Percentiles rank a stretch among this genome's conserved stretches.
phyloP scores from a whole-genome alignment of 495 filamentous ascomycete species.

The Aspergillus carlsbadensis region DNA sequence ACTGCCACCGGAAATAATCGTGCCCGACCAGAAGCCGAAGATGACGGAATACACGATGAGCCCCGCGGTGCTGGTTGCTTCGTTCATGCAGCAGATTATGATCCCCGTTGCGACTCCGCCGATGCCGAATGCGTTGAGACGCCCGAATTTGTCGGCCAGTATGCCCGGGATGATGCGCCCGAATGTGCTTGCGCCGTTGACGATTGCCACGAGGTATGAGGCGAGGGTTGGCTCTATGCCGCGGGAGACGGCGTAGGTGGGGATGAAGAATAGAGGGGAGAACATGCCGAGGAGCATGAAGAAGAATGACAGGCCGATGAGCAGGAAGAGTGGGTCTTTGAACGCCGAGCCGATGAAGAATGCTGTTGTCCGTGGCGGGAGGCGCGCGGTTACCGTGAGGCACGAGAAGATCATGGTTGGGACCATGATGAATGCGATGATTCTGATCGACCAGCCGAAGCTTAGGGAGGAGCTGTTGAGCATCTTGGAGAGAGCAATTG shows the following conservation, averaged over 20 bases:
- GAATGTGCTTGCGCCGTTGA: conserved; percentile 29
- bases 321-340: conserved; percentile 13
- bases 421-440: conserved; percentile 62
- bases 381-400: conserved; percentile 28
- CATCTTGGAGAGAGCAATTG: conserved; percentile 24
- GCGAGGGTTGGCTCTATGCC: conserved; percentile 23
- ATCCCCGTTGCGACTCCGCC: conserved; percentile 17
- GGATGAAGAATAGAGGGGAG: conserved; percentile 27
- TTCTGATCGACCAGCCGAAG: conserved; percentile 65
- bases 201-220: conserved; percentile 24
- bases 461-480: conserved; percentile 19
- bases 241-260: conserved; percentile 21
- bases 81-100: conserved; percentile 42
- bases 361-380: conserved; percentile 10
- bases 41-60: conserved; percentile 53
- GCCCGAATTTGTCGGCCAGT: conserved; percentile 27
- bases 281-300: conserved; percentile 24
- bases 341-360: conserved; percentile 18
- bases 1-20: conserved; percentile 46
- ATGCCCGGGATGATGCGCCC: conserved; percentile 27
- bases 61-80: conserved; percentile 41
- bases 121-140: conserved; percentile 21
- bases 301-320: conserved; percentile 21
- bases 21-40: conserved; percentile 58
- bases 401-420: conserved; percentile 39